Conservation (phyloP, 116 monocot genomes). For the Cymodocea nodosa region DNA sequence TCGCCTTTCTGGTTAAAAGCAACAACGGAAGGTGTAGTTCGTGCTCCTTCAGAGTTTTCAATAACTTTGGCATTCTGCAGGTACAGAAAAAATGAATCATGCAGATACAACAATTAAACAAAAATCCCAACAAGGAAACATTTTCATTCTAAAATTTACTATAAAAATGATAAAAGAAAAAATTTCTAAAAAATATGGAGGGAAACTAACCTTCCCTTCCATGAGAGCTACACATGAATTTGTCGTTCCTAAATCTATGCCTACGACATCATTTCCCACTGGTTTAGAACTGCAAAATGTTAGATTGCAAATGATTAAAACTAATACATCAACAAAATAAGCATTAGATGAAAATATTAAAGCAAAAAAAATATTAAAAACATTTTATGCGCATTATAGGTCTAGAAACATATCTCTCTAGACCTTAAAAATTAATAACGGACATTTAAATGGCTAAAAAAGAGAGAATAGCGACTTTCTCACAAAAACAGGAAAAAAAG, state of each 20-base stretch:
- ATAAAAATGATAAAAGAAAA: not conserved
- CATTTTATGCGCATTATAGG: too few relatives aligned
- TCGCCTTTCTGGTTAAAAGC: conserved; percentile 48
- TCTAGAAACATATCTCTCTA: too few relatives aligned
- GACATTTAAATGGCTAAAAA: too few relatives aligned
- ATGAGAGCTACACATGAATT: conserved; percentile 44
- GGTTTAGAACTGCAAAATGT: conserved; percentile 22
- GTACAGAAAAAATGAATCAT: not conserved
- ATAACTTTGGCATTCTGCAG: conserved; percentile 38
- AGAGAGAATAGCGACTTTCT: too few relatives aligned
- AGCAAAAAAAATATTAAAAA: not conserved
- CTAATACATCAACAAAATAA: not conserved
- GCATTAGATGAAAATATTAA: too few relatives aligned
- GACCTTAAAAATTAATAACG: too few relatives aligned
- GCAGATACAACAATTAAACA: not conserved
- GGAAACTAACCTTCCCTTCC: conserved; percentile 30
- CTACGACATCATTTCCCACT: conserved; percentile 33
- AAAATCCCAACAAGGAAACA: not conserved
- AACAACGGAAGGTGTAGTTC: conserved; percentile 37
- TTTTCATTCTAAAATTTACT: not conserved
- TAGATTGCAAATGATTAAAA: not conserved
- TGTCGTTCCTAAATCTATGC: conserved; percentile 43
- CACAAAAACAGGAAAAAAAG: too few relatives aligned
- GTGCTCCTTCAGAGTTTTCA: conserved; percentile 41
- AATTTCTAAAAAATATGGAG: not conserved